These are phyloP conservation scores for Physcomitrium patens DNA, from an alignment of 225 moss, liverwort and hornwort species.

Conservation along the genomic window DNA sequence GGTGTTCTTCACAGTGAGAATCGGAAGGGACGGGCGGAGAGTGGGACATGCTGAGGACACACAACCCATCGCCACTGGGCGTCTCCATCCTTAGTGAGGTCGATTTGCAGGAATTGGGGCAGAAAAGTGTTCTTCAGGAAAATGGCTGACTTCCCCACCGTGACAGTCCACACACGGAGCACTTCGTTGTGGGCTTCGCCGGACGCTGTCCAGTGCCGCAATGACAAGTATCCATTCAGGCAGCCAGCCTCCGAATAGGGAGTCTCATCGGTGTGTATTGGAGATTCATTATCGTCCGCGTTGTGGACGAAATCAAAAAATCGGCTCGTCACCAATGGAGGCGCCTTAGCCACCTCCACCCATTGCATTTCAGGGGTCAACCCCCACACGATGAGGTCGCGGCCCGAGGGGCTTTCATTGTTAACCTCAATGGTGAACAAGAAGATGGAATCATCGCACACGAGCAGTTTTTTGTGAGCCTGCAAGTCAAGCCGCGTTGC, in stretches of 20 bases:
- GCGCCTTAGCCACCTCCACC: conserved; percentile 44
- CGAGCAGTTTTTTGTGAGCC: conserved; percentile 43
- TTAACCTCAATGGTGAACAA: conserved; percentile 41
- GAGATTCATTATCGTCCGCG: not conserved
- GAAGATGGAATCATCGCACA: conserved; percentile 31
- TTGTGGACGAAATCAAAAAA: conserved; percentile 32
- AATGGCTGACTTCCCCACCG: conserved; percentile 31
- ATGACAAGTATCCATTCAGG: conserved; percentile 40
- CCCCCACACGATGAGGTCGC: conserved; percentile 41
- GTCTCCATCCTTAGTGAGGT: conserved; percentile 28
- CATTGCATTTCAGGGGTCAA: conserved; percentile 30
- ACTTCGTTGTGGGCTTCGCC: conserved; percentile 32
- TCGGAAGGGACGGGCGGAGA: conserved; percentile 42
- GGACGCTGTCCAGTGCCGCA: conserved; percentile 48
- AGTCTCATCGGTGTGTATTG: not conserved
- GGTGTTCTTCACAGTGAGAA: conserved; percentile 35
- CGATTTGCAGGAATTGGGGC: conserved; percentile 35
- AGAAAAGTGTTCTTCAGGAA: conserved; percentile 40
- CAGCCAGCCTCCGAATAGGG: not conserved
- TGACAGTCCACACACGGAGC: conserved; percentile 42
- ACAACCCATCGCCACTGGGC: conserved; percentile 42
- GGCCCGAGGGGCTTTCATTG: not conserved
- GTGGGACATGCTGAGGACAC: conserved; percentile 42
- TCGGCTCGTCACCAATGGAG: conserved; percentile 25
- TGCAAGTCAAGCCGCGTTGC: conserved; percentile 22